Conservation (phyloP, 2,329 filamentous ascomycete species). For the Magnaporthiopsis poae region DNA sequence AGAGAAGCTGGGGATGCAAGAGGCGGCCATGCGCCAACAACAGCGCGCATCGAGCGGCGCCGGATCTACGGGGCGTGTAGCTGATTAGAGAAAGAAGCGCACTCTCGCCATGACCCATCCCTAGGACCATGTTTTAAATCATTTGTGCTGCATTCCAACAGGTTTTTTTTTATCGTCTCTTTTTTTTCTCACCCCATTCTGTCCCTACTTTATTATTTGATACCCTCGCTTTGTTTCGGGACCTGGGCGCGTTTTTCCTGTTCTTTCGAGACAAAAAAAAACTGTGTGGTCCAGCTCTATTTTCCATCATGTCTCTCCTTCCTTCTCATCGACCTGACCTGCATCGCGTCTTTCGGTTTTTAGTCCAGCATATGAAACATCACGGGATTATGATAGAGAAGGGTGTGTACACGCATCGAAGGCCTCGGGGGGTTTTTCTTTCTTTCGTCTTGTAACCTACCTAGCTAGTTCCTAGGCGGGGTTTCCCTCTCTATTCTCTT, state of each 20-base stretch:
- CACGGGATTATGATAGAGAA: background rate
- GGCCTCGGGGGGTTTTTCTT: background rate
- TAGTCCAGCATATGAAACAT: background rate
- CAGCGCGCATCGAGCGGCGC: background rate
- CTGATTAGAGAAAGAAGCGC: background rate
- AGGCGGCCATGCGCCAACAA: slow-evolving; percentile 4
- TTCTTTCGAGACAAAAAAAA: background rate
- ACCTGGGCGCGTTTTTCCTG: too few species aligned
- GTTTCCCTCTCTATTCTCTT: too few species aligned
- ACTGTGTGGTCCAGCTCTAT: background rate
- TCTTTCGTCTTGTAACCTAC: too few species aligned
- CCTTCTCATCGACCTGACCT: background rate
- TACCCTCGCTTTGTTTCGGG: background rate
- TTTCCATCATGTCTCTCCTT: background rate
- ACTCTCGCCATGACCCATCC: background rate
- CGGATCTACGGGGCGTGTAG: background rate
- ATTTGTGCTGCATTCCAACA: background rate
- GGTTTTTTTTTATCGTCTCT: background rate
- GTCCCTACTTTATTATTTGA: background rate
- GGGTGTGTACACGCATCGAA: background rate
- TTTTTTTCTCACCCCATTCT: background rate
- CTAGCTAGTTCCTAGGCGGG: background rate
- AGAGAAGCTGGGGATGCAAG: slow-evolving; percentile 14
- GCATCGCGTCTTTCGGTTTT: background rate
- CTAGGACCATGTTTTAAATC: background rate